Percentiles rank a stretch among this genome's conserved stretches.
Evolutionary conservation across 1,284 basidiomycete genomes (phyloP).

Genomic region (Puccinia horiana): DNA sequence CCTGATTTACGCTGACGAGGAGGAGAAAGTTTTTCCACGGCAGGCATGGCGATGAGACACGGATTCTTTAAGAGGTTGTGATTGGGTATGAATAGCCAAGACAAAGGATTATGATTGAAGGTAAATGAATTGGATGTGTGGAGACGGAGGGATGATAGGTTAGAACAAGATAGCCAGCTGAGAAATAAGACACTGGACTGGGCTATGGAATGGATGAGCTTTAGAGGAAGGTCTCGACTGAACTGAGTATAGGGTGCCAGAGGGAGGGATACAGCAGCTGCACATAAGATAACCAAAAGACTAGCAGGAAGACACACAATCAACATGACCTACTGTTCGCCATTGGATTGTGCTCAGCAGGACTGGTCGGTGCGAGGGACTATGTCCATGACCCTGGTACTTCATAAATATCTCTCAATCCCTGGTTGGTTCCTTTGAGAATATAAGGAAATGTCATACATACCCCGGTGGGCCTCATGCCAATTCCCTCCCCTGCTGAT

Average conservation of each 20-base stretch:
- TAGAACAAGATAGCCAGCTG: not conserved
- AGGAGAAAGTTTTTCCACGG: slow-evolving; percentile 5
- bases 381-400: not conserved
- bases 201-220: not conserved
- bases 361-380: slow-evolving; percentile 21
- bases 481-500: too few relatives aligned
- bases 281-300: not conserved
- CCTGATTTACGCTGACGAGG: slow-evolving; percentile 30
- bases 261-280: not conserved
- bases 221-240: not conserved
- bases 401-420: not conserved
- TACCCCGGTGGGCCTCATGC: too few relatives aligned
- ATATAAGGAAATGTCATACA: not conserved
- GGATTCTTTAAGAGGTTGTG: not conserved
- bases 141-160: not conserved
- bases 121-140: not conserved
- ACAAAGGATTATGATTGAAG: not conserved
- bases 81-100: not conserved
- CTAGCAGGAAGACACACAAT: slow-evolving; percentile 10
- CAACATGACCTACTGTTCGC: not conserved
- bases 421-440: not conserved
- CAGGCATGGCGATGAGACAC: not conserved
- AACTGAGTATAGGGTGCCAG: not conserved
- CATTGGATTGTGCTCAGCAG: slow-evolving; percentile 9
- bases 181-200: not conserved